Percentiles rank a stretch among this genome's conserved stretches.
phyloP scores from a whole-genome alignment of 768 basidiomycete genomes.

The Cystobasidium onofrii region DNA sequence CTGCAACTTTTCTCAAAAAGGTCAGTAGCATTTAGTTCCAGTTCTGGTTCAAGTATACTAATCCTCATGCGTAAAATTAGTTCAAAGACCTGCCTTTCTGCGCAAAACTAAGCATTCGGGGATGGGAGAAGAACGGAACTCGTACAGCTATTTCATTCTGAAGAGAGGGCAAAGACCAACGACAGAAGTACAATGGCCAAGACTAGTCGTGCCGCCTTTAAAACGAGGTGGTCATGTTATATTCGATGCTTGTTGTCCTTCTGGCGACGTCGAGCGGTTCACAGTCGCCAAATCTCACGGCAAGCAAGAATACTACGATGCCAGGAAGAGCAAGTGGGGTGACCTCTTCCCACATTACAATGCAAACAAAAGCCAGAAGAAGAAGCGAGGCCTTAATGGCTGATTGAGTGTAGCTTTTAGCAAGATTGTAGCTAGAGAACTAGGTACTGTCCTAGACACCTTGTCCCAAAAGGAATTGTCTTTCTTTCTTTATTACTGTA shows the following conservation, averaged over 20 bases:
- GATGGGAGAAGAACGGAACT: conserved; percentile 73
- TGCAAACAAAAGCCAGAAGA: background rate
- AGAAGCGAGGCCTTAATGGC: background rate
- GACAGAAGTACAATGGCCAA: conserved; percentile 57
- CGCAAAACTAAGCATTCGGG: conserved; percentile 79
- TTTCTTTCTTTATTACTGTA: too few relatives aligned
- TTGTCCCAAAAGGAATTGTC: too few relatives aligned
- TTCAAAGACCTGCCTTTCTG: conserved; percentile 77
- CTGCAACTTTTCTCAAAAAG: conserved; percentile 78
- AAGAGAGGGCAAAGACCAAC: conserved; percentile 65
- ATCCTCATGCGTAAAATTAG: conserved; percentile 10
- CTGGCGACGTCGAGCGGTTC: conserved; percentile 83
- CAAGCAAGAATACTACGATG: conserved; percentile 91
- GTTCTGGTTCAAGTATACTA: background rate
- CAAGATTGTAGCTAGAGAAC: too few relatives aligned
- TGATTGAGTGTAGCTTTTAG: background rate
- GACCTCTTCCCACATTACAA: conserved; percentile 77
- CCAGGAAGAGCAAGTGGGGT: conserved; percentile 86
- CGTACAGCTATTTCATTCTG: conserved; percentile 84
- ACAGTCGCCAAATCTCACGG: conserved; percentile 89
- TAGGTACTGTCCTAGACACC: too few relatives aligned
- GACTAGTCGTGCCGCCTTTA: conserved; percentile 82
- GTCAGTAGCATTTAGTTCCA: conserved; percentile 3
- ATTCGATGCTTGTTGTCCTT: conserved; percentile 72
- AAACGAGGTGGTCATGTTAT: conserved; percentile 87